Conservation (phyloP, 2,329 filamentous ascomycete genomes). For the Rhynchosporium graminicola region DNA sequence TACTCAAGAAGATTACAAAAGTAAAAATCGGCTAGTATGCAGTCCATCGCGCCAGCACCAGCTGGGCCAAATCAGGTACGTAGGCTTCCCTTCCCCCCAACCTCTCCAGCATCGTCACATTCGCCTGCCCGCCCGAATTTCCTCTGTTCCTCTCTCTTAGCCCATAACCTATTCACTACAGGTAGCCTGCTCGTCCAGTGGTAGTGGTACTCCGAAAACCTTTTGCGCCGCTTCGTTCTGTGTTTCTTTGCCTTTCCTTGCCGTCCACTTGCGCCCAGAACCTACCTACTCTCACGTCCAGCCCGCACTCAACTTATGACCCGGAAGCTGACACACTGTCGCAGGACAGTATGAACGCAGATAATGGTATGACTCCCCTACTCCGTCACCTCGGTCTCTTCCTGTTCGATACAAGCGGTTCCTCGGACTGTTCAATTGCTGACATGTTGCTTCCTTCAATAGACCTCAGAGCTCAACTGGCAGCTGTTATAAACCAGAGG, state of each 20-base stretch:
- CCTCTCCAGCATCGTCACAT: slow-evolving; percentile 17
- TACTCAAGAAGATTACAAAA: background rate
- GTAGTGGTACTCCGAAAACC: slow-evolving; percentile 20
- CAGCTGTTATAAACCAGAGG: slow-evolving; percentile 37
- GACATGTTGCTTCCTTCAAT: slow-evolving; percentile 36
- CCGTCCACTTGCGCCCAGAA: slow-evolving; percentile 8
- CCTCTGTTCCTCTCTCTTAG: background rate
- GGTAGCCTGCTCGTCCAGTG: slow-evolving; percentile 5
- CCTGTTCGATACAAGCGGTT: slow-evolving; percentile 19
- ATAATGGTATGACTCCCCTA: slow-evolving; percentile 33
- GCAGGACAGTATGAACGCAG: slow-evolving; percentile 37
- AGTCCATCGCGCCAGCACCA: slow-evolving; percentile 39
- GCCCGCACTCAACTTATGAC: background rate
- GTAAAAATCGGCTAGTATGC: slow-evolving; percentile 29
- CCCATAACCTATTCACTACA: slow-evolving; percentile 1
- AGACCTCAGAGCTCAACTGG: slow-evolving; percentile 43
- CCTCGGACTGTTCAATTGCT: slow-evolving; percentile 24
- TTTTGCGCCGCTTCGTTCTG: background rate
- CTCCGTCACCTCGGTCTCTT: slow-evolving; percentile 5
- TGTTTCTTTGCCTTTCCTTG: slow-evolving; percentile 22
- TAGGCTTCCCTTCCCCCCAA: slow-evolving; percentile 17
- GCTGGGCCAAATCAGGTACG: slow-evolving; percentile 35
- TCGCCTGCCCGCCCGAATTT: slow-evolving; percentile 2
- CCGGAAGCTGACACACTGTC: slow-evolving; percentile 36
- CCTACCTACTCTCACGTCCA: background rate